phyloP scores from a whole-genome alignment of 352 stramenopile species.

The Globisporangium recalcitrans region DNA sequence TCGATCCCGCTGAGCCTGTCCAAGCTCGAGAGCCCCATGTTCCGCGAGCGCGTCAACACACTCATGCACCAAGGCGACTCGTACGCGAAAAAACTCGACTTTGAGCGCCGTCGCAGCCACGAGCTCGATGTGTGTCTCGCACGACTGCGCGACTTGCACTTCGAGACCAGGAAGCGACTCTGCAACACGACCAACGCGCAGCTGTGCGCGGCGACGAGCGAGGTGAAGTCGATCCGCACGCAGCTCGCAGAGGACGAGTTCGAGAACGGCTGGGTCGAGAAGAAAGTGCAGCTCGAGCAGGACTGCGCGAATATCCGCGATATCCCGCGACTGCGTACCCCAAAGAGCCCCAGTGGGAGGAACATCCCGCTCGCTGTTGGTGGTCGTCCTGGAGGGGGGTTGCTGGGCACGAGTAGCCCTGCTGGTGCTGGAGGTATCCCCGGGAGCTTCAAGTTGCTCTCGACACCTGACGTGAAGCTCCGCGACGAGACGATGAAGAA shows the following conservation, averaged over 20 bases:
- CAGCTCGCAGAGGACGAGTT: slow-evolving; percentile 86
- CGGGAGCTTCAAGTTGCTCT: slow-evolving; percentile 48
- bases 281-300: slow-evolving; percentile 77
- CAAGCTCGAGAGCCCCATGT: slow-evolving; percentile 67
- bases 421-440: slow-evolving; percentile 10
- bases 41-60: slow-evolving; percentile 51
- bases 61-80: slow-evolving; percentile 72
- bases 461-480: slow-evolving; percentile 62
- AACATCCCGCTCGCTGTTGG: neutral
- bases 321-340: slow-evolving; percentile 55
- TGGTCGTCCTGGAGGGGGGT: neutral
- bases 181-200: slow-evolving; percentile 45
- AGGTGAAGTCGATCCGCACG: slow-evolving; percentile 59
- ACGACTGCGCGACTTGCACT: slow-evolving; percentile 34
- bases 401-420: neutral
- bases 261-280: slow-evolving; percentile 80
- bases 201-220: slow-evolving; percentile 37
- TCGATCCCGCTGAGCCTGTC: slow-evolving; percentile 62
- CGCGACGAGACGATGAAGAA: slow-evolving; percentile 76
- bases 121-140: slow-evolving; percentile 44
- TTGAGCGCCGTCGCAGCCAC: slow-evolving; percentile 40
- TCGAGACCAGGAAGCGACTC: slow-evolving; percentile 48
- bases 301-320: slow-evolving; percentile 79
- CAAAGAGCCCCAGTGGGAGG: slow-evolving; percentile 34
- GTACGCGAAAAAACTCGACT: slow-evolving; percentile 67